Evolutionary conservation across 1,139 yeast species (phyloP), one percentile per base, ranked within the genome.

Genomic region (Scheffersomyces illinoinensis): DNA sequence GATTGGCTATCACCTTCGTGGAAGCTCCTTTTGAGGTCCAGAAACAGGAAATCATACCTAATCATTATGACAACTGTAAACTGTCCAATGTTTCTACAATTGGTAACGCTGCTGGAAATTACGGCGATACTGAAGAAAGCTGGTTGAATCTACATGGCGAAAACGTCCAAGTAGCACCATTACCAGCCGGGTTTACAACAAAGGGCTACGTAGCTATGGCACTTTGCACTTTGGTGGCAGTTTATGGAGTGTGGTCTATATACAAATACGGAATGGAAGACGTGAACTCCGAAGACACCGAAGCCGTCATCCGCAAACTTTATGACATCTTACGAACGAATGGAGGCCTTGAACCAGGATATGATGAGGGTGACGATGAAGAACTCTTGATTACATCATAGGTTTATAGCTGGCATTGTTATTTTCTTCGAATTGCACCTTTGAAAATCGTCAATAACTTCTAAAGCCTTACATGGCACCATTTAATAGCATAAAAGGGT

Each of bases 91-190:
- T 87, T 57, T 72, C 86, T 8, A 70, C 68, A 48, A 68, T 70
- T 58, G 95, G 93, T 63, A 89, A 89, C 69, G 93, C 93, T n/a
- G 93, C 92, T 43, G 93, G 86, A 14, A 82, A 85, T 65, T 61
- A 43, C 17, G 68, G 70, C 1, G 61, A 64, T 8, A 54, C 62
- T 1, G 54, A 72, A 10, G 71, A 71, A 1, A 78, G 85, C 60
- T 85, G 83, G 81, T 76, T 87, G 55, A 80, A 88, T 62, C 75
- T 89, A 66, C 66, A 74, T 2, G 90, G 89, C 23, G 87, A 88
- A 70, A 81, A 82, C 56, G 70, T 77, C 53, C 93, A 89, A 71
- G 77, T 76, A 19, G 66, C 71, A 6, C 84, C 88, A 19, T 78
- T 89, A 62, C 93, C 93, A 2, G 78, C 76, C 52, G 93, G 93